Evolutionary conservation across 345 rosid species (phyloP).

Genomic region (Aquilaria malaccensis): DNA sequence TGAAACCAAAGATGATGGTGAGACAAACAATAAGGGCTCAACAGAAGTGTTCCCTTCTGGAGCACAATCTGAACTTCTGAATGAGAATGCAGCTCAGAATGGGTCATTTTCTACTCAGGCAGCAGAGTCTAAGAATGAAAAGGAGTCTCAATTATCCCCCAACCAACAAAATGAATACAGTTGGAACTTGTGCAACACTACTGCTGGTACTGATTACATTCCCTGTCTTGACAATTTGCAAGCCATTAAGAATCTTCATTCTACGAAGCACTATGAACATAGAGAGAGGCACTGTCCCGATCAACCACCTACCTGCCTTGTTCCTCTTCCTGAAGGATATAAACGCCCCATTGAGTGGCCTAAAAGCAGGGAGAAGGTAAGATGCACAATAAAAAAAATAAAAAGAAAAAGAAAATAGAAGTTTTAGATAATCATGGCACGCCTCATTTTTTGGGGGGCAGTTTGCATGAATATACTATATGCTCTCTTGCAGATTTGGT

Average conservation of each 20-base stretch:
- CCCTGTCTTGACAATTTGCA: conserved; percentile 87
- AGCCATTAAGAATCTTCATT: conserved; percentile 58
- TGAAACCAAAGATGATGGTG: conserved; percentile 30
- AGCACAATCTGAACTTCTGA: conserved; percentile 66
- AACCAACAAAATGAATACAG: conserved; percentile 29
- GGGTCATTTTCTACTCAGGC: conserved; percentile 88
- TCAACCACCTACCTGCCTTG: conserved; percentile 79
- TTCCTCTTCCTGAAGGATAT: conserved; percentile 77
- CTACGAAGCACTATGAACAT: conserved; percentile 86
- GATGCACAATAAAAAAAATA: too few relatives aligned
- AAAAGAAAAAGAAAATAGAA: too few relatives aligned
- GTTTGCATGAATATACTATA: conserved; percentile 1
- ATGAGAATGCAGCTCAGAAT: conserved; percentile 60
- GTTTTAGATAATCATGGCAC: too few relatives aligned
- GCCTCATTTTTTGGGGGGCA: too few relatives aligned
- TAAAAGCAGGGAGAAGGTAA: conserved; percentile 82
- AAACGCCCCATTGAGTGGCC: conserved; percentile 74
- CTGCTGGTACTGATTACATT: conserved; percentile 79
- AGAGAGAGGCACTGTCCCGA: conserved; percentile 92
- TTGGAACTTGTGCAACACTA: conserved; percentile 80
- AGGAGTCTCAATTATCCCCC: conserved; percentile 57
- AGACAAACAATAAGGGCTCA: conserved; percentile 31
- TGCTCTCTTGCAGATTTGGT: conserved; percentile 62
- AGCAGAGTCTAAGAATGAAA: conserved; percentile 72
- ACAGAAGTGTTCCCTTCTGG: conserved; percentile 64